phyloP scores from a whole-genome alignment of 352 stramenopile species.

The Elongisporangium anandrum region DNA sequence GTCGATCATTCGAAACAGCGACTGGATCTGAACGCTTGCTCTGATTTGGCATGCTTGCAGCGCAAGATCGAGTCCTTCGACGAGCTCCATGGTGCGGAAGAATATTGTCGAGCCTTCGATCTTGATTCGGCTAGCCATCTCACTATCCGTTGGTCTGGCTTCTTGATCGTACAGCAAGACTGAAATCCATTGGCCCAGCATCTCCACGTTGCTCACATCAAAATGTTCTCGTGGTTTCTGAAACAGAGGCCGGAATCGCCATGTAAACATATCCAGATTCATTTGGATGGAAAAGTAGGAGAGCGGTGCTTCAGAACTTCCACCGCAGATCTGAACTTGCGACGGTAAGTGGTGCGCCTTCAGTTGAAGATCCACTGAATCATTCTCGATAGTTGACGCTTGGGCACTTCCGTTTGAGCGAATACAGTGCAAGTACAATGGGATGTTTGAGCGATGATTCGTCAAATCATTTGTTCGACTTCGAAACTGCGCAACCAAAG shows the following conservation, averaged over 20 bases:
- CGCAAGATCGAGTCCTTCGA: conserved; percentile 37
- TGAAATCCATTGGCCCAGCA: neutral
- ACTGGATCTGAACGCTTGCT: conserved; percentile 29
- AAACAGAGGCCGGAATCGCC: neutral
- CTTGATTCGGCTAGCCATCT: neutral
- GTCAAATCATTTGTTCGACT: conserved; percentile 24
- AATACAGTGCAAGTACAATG: conserved; percentile 54
- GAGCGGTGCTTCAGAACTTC: neutral
- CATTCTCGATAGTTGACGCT: conserved; percentile 17
- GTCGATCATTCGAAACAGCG: conserved; percentile 32
- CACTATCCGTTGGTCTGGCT: neutral
- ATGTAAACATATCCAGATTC: neutral
- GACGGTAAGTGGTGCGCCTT: conserved; percentile 24
- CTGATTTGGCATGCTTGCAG: conserved; percentile 25
- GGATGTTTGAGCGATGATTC: conserved; percentile 13
- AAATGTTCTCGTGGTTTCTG: neutral
- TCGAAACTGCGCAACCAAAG: conserved; percentile 41
- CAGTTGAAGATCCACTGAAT: conserved; percentile 27
- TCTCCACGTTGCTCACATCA: neutral
- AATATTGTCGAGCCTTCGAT: neutral
- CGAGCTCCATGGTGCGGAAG: conserved; percentile 21
- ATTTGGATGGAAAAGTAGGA: neutral
- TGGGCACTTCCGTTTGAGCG: conserved; percentile 30
- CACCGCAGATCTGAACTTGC: conserved; percentile 25
- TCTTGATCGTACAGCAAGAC: neutral